Percentiles rank a stretch among this genome's conserved stretches.
Conservation (phyloP, 2,329 filamentous ascomycete genomes). For the Aspergillus aculeatus region DNA sequence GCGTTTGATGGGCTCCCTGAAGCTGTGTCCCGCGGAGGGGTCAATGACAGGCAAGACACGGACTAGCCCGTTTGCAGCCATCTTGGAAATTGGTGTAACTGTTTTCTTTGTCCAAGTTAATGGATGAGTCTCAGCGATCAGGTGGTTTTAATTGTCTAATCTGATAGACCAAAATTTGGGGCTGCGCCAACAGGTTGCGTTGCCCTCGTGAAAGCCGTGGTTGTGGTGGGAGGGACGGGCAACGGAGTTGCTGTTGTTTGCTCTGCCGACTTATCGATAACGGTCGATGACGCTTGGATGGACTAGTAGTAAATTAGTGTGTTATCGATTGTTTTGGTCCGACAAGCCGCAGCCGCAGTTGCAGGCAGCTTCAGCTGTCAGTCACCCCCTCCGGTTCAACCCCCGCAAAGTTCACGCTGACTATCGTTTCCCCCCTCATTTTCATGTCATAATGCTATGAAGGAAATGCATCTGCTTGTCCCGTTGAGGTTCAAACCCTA, state of each 20-base stretch:
- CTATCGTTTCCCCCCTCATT: not conserved
- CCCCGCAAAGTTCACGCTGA: not conserved
- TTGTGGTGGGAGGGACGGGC: not conserved
- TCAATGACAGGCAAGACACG: slow-evolving; percentile 50
- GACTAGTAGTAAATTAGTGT: not conserved
- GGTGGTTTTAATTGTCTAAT: not conserved
- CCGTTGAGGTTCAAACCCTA: not conserved
- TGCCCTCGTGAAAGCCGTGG: not conserved
- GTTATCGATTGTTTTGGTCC: not conserved
- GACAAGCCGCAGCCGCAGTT: not conserved
- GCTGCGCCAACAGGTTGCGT: not conserved
- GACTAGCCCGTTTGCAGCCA: slow-evolving; percentile 23
- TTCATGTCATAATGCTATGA: not conserved
- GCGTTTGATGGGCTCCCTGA: slow-evolving; percentile 69
- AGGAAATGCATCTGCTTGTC: not conserved
- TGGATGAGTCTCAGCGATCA: too few species aligned
- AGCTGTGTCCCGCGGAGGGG: slow-evolving; percentile 52
- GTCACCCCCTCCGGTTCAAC: not conserved
- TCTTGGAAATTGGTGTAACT: slow-evolving; percentile 10
- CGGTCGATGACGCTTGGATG: not conserved
- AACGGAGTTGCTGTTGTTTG: not conserved
- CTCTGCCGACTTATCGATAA: not conserved
- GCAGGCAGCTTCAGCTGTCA: not conserved
- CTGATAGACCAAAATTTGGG: not conserved
- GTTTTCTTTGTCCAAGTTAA: too few species aligned